A percentile compares a stretch with the other conserved stretches of the same genome.
phyloP scores from a whole-genome alignment of 2,329 filamentous ascomycete species.

The Pseudocercospora pini-densiflorae region DNA sequence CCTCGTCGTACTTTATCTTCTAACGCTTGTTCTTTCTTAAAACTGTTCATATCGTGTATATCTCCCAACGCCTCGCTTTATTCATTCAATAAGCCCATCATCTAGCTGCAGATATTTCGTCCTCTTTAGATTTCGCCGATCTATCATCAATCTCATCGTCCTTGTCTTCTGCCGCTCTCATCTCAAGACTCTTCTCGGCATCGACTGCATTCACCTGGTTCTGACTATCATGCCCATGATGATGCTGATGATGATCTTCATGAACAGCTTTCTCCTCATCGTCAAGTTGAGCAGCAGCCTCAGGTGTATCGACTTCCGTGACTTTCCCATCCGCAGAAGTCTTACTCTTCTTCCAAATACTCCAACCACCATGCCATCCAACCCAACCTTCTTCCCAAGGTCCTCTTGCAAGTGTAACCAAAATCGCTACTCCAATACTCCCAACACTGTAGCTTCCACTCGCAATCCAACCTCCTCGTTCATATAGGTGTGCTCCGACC shows the following conservation, averaged over 20 bases:
- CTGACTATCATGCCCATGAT: slow-evolving; percentile 30
- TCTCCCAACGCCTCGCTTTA: neutral
- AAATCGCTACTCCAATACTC: slow-evolving; percentile 56
- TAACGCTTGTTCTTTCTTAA: too few species aligned
- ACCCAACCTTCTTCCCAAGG: slow-evolving; percentile 64
- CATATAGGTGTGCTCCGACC: slow-evolving; percentile 60
- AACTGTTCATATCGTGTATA: neutral
- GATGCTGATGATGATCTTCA: slow-evolving; percentile 27
- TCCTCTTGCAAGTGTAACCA: slow-evolving; percentile 49
- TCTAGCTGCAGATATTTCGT: neutral
- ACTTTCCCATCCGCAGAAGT: slow-evolving; percentile 45
- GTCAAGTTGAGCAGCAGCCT: slow-evolving; percentile 21
- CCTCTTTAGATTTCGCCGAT: neutral
- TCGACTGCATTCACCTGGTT: slow-evolving; percentile 33
- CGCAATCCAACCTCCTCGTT: slow-evolving; percentile 59
- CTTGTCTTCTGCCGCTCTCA: slow-evolving; percentile 35
- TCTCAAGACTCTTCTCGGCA: slow-evolving; percentile 36
- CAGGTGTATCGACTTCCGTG: slow-evolving; percentile 27
- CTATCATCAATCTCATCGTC: neutral
- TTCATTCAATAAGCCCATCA: neutral
- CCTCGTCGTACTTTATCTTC: too few species aligned
- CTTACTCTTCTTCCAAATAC: slow-evolving; percentile 48
- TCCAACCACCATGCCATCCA: slow-evolving; percentile 64
- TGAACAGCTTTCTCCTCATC: slow-evolving; percentile 38
- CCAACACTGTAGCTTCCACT: slow-evolving; percentile 63